These are phyloP conservation scores for Eleusine coracana DNA, from an alignment of 176 grass and related monocot species.

Conservation along the genomic window DNA sequence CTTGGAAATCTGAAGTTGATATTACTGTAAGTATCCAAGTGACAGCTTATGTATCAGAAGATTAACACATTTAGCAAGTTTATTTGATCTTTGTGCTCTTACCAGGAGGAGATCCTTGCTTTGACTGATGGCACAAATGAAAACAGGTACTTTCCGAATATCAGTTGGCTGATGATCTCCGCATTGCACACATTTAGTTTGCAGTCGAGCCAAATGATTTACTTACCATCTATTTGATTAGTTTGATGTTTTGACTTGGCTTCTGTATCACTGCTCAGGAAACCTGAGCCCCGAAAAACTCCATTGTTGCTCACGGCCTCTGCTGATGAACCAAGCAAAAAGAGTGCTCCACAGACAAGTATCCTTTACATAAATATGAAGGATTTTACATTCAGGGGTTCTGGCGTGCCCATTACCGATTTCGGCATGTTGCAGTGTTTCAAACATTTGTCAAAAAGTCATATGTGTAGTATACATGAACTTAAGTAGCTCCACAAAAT, in stretches of 20 bases:
- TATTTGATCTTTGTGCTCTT: constrained; percentile 42
- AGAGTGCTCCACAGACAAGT: constrained; percentile 48
- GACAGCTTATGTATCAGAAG: background rate
- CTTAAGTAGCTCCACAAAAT: too few relatives aligned
- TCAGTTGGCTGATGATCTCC: background rate
- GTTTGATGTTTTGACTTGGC: constrained; percentile 35
- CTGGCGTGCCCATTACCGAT: too few relatives aligned
- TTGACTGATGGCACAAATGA: constrained; percentile 67
- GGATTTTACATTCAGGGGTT: too few relatives aligned
- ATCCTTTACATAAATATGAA: constrained; percentile 47
- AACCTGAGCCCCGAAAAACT: constrained; percentile 63
- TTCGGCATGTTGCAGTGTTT: too few relatives aligned
- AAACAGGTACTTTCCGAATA: constrained; percentile 51
- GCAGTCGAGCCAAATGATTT: constrained; percentile 6
- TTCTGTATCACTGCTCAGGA: constrained; percentile 35
- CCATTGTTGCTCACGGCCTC: constrained; percentile 73
- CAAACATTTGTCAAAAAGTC: too few relatives aligned
- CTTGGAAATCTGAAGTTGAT: constrained; percentile 66
- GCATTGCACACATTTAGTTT: constrained; percentile 15
- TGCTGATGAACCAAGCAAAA: constrained; percentile 66
- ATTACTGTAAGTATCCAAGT: constrained; percentile 70
- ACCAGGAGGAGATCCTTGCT: constrained; percentile 74
- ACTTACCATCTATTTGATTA: constrained; percentile 3
- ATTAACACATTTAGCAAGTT: constrained; percentile 31
- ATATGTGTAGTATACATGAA: too few relatives aligned